phyloP scores from a whole-genome alignment of 148 eudicot species.

The Rhododendron simsii region DNA sequence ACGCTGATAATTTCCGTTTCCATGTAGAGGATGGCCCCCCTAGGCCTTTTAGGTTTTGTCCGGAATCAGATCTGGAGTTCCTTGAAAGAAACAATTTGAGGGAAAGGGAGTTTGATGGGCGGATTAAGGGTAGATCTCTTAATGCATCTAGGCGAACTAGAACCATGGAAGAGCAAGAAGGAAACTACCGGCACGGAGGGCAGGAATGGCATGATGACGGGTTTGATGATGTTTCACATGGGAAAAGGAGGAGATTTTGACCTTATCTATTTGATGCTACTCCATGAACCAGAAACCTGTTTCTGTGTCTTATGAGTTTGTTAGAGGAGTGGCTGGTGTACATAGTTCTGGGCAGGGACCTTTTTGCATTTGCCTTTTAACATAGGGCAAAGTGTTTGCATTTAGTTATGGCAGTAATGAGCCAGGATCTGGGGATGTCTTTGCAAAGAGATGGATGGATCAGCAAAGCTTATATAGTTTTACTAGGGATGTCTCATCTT shows the following conservation, averaged over 20 bases:
- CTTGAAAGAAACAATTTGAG: conserved; percentile 26
- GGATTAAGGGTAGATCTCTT: conserved; percentile 18
- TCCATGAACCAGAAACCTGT: background rate
- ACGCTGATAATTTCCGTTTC: conserved; percentile 21
- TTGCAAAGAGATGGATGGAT: conserved; percentile 1
- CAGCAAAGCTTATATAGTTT: background rate
- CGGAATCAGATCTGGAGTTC: conserved; percentile 25
- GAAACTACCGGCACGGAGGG: conserved; percentile 22
- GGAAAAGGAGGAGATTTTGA: conserved; percentile 39
- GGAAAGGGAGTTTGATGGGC: conserved; percentile 38
- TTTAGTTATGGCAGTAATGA: background rate
- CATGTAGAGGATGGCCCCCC: conserved; percentile 26
- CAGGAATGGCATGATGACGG: conserved; percentile 39
- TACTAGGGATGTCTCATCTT: background rate
- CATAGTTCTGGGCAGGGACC: background rate
- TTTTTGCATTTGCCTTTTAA: background rate
- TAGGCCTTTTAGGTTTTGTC: conserved; percentile 28
- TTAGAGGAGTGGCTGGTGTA: background rate
- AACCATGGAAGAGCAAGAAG: conserved; percentile 29
- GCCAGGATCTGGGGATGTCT: background rate
- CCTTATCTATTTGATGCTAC: background rate
- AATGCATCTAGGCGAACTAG: conserved; percentile 25
- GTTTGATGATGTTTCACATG: conserved; percentile 20
- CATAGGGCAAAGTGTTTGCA: background rate
- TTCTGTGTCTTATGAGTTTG: background rate